Evolutionary conservation across 164 flowering plant species (phyloP), one percentile per base, ranked within the genome.

Genomic region (Amborella trichopoda): DNA sequence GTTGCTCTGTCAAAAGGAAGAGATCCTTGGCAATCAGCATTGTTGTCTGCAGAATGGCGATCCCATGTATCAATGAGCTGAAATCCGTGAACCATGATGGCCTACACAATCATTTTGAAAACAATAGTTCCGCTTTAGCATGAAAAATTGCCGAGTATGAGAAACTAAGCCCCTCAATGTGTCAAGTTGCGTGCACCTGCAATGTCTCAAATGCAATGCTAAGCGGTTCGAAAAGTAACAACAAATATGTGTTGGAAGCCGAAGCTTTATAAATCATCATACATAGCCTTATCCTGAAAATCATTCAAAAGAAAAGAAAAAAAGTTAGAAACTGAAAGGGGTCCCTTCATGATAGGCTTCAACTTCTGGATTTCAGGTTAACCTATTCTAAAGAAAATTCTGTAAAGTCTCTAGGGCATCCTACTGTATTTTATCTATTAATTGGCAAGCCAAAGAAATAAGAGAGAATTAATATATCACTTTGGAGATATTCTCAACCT

Each of bases 81-180:
- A 62, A 93, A 93, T 26, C 99, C 99, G 71, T 93, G 96, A 54
- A 84, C 78, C 68, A 93, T 69, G 63, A 88, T 67, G 32, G 95
- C 94, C 95, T 93, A 52, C 67, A 69, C 17, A 61, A 3, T 53
- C 59, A 42, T 44, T 52, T 53, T 25, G 28, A 8, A 23, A 8
- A 24, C 13, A 25, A 52, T 41, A 30, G 14, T 50, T 45, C 36
- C 16, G 42, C 28, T n/a, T 44, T 48, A 60, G 37, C 20, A 28
- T 24, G 14, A 24, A 38, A 27, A 43, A 42, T 6, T 30, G 3
- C 44, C 3, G 44, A 3, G 25, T 16, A 20, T 20, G 49, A 23
- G 18, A 5, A 28, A 16, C 12, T 27, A 20, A 32, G 36, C 4
- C 5, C 16, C 18, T 21, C 22, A 22, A 16, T 16, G 11, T 8